Percentiles rank a stretch among this genome's conserved stretches.
These are phyloP conservation scores for Mycena chlorophos DNA, from an alignment of 768 basidiomycete genomes.

Conservation along the genomic window DNA sequence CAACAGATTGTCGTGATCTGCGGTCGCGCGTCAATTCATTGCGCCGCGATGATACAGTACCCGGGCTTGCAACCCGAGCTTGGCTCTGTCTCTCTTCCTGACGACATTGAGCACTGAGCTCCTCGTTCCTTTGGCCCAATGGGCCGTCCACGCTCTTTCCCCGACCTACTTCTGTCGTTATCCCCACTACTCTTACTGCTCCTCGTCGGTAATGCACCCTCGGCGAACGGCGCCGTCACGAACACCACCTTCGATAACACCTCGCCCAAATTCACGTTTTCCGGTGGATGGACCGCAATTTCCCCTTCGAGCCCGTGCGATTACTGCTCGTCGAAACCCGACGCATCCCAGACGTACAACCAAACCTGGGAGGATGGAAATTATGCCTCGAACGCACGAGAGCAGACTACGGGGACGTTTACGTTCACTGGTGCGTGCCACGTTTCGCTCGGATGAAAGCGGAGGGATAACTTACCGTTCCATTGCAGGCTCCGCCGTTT, in stretches of 20 bases:
- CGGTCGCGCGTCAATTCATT: too few relatives aligned
- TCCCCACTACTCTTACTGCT: background rate
- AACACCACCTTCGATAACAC: conserved; percentile 12
- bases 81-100: too few relatives aligned
- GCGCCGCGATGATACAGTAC: too few relatives aligned
- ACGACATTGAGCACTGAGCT: background rate
- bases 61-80: too few relatives aligned
- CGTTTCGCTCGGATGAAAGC: background rate
- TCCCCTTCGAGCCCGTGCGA: conserved; percentile 1
- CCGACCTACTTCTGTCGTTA: background rate
- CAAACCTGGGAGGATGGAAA: conserved; percentile 13
- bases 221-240: background rate
- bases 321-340: conserved; percentile 10
- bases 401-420: conserved; percentile 5
- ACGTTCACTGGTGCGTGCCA: conserved; percentile 9
- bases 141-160: background rate
- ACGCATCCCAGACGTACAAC: background rate
- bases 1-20: too few relatives aligned
- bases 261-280: background rate
- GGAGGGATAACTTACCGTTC: background rate
- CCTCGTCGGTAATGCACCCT: conserved; percentile 1
- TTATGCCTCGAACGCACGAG: background rate
- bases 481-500: conserved; percentile 9
- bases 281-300: conserved; percentile 3
- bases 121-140: background rate